These are phyloP conservation scores for Chamaenerion angustifolium DNA, from an alignment of 345 rosid genomes.

Conservation along the genomic window DNA sequence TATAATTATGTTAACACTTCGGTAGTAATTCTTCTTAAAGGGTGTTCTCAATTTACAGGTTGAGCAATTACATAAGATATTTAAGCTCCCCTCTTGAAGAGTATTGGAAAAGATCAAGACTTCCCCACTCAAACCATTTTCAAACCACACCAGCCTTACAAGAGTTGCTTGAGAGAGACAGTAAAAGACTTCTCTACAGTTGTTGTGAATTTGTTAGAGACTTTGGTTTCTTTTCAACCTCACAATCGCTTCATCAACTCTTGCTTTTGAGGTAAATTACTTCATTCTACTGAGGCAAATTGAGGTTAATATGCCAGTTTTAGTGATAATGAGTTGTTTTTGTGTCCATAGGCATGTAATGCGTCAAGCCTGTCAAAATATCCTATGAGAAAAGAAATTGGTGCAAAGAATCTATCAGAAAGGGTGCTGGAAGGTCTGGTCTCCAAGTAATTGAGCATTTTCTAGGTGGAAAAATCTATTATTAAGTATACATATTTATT, in stretches of 20 bases:
- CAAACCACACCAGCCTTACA: no score
- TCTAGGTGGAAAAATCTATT: background rate
- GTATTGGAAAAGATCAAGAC: slow-evolving; percentile 85
- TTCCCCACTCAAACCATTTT: slow-evolving; percentile 84
- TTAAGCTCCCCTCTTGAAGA: slow-evolving; percentile 93
- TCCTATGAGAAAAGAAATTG: slow-evolving; percentile 91
- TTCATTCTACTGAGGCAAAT: no score
- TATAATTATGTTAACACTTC: no score
- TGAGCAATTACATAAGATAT: slow-evolving; percentile 88
- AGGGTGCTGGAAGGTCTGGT: slow-evolving; percentile 58
- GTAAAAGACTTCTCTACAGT: slow-evolving; percentile 44
- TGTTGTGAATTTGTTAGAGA: slow-evolving; percentile 56
- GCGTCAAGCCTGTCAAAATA: slow-evolving; percentile 82
- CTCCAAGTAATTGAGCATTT: background rate
- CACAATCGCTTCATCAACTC: slow-evolving; percentile 74
- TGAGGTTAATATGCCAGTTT: background rate
- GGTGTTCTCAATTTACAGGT: slow-evolving; percentile 29
- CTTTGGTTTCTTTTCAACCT: slow-evolving; percentile 77
- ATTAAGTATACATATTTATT: no score
- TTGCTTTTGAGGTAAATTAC: slow-evolving; percentile 65
- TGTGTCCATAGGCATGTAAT: slow-evolving; percentile 77
- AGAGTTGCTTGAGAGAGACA: slow-evolving; percentile 56
- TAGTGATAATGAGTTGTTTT: slow-evolving; percentile 6
- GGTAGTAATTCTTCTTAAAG: no score
- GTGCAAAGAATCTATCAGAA: slow-evolving; percentile 73